A percentile compares a stretch with the other conserved stretches of the same genome.
Conservation (phyloP, 306 rosid species). For the Vigna unguiculata region DNA sequence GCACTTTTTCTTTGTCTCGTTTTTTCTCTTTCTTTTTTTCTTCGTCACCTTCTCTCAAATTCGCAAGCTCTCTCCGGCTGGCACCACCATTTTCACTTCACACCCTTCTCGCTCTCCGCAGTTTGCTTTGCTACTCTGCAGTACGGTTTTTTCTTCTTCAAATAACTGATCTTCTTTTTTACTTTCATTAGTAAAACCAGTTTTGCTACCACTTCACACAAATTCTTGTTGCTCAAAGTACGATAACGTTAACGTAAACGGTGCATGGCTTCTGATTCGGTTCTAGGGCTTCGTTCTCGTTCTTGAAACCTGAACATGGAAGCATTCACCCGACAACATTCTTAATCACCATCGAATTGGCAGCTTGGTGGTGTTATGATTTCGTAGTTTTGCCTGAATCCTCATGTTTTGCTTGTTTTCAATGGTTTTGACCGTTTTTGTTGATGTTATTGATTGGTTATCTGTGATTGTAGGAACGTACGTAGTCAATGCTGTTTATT, state of each 20-base stretch:
- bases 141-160: background rate
- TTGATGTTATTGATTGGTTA: background rate
- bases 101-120: background rate
- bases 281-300: background rate
- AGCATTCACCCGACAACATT: background rate
- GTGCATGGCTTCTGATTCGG: background rate
- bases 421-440: background rate
- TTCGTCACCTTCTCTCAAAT: background rate
- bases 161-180: background rate
- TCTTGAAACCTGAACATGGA: background rate
- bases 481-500: background rate
- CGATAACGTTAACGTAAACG: too few relatives aligned
- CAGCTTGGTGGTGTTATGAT: background rate
- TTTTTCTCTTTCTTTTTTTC: background rate
- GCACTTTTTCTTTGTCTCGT: background rate
- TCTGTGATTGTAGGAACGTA: conserved; percentile 1
- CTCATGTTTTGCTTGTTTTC: background rate
- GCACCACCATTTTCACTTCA: background rate
- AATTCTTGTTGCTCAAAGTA: background rate
- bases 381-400: background rate
- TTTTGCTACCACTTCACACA: background rate
- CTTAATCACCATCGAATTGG: too few relatives aligned
- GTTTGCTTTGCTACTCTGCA: background rate
- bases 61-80: background rate
- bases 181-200: background rate